Conservation (phyloP, 2,329 filamentous ascomycete genomes). For the Trichoderma lentiforme region DNA sequence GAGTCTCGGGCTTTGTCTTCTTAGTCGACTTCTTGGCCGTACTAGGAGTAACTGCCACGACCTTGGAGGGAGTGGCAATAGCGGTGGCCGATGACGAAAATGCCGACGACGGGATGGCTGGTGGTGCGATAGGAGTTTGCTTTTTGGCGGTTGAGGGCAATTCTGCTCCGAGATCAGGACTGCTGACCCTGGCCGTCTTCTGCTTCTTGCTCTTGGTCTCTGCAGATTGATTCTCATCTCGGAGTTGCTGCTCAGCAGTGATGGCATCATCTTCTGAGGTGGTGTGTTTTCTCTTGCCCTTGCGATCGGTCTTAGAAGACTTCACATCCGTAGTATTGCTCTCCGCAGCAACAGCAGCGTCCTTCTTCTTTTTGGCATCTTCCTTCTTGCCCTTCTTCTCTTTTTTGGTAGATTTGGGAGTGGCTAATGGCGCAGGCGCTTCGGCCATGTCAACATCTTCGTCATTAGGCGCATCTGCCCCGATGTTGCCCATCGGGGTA, state of each 20-base stretch:
- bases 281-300: constrained; percentile 38
- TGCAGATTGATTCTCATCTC: constrained; percentile 33
- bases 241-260: constrained; percentile 35
- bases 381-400: constrained; percentile 34
- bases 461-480: constrained; percentile 41
- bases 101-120: constrained; percentile 27
- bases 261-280: constrained; percentile 38
- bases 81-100: constrained; percentile 17
- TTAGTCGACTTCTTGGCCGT: constrained; percentile 26
- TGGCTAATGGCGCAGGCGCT: constrained; percentile 28
- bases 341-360: neutral
- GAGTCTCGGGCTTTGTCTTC: constrained; percentile 27
- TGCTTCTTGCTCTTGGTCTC: constrained; percentile 43
- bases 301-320: constrained; percentile 28
- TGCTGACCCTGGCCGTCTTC: constrained; percentile 32
- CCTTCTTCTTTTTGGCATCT: constrained; percentile 14
- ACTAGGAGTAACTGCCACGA: constrained; percentile 23
- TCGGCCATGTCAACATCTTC: constrained; percentile 46
- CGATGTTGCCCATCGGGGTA: constrained; percentile 37
- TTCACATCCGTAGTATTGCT: constrained; percentile 21
- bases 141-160: constrained; percentile 26
- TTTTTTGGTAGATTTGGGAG: constrained; percentile 26
- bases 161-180: constrained; percentile 36
- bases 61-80: constrained; percentile 26
- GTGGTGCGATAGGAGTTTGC: constrained; percentile 35